Conservation (phyloP, 257 asterid species). For the Nicotiana sylvestris region DNA sequence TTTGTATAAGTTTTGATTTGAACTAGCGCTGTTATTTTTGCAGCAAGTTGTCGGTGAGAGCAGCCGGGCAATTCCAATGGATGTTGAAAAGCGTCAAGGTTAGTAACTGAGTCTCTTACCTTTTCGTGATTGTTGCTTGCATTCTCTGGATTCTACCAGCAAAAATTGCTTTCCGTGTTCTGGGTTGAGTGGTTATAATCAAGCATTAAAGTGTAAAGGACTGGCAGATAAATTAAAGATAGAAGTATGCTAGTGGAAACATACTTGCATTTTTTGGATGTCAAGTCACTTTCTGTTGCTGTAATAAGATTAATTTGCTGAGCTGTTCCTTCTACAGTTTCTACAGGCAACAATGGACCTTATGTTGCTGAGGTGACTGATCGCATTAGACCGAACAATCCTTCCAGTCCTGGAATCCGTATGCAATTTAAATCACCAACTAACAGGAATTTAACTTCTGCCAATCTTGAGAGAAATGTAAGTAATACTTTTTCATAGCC, state of each 20-base stretch:
- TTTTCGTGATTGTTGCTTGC: background rate
- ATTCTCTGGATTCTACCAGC: background rate
- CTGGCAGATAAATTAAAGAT: background rate
- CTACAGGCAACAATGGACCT: conserved; percentile 48
- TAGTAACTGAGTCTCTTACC: background rate
- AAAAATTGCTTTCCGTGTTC: background rate
- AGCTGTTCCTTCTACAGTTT: conserved; percentile 19
- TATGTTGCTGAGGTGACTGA: conserved; percentile 54
- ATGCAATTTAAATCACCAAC: conserved; percentile 72
- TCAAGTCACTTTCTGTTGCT: background rate
- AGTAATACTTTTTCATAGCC: conserved; percentile 17
- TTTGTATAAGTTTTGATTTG: background rate
- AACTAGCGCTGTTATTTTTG: background rate
- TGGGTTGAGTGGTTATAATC: background rate
- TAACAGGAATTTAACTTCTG: conserved; percentile 49
- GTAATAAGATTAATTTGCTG: conserved; percentile 12
- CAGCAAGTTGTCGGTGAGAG: conserved; percentile 77
- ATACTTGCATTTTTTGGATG: background rate
- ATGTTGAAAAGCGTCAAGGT: conserved; percentile 71
- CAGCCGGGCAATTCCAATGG: conserved; percentile 63
- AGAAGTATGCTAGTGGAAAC: background rate
- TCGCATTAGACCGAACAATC: conserved; percentile 51
- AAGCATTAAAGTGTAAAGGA: background rate
- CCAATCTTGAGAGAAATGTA: conserved; percentile 67
- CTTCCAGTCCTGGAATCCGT: conserved; percentile 55